Evolutionary conservation across 2,329 filamentous ascomycete species (phyloP).

Genomic region (Nannizziopsis arthrosporioides): DNA sequence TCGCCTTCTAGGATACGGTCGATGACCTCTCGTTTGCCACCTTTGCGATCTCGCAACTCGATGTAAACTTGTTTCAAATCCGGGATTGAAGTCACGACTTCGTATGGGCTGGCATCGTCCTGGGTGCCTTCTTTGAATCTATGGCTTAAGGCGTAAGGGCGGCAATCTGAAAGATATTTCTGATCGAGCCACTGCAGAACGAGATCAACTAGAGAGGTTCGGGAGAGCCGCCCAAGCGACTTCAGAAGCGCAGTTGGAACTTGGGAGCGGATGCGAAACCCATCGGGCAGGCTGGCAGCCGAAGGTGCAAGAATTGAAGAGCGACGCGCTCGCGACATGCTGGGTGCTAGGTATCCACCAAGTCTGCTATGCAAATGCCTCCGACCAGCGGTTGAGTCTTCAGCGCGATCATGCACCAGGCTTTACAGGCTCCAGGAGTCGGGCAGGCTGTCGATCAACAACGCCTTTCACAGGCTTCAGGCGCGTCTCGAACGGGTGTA

Average conservation of each 20-base stretch:
- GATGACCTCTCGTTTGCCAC: constrained; percentile 43
- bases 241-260: constrained; percentile 52
- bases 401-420: too few relatives aligned
- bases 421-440: too few relatives aligned
- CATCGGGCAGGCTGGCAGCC: constrained; percentile 58
- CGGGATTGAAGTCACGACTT: constrained; percentile 52
- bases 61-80: constrained; percentile 56
- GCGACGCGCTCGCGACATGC: constrained; percentile 14
- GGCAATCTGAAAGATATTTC: constrained; percentile 47
- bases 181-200: constrained; percentile 67
- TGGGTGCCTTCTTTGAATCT: constrained; percentile 40
- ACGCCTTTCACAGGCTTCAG: neutral
- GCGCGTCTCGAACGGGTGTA: neutral
- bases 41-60: constrained; percentile 45
- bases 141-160: constrained; percentile 42
- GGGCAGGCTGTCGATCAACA: too few relatives aligned
- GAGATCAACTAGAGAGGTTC: constrained; percentile 58
- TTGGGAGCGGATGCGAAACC: constrained; percentile 54
- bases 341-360: too few relatives aligned
- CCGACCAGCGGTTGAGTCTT: neutral
- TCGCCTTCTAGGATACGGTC: constrained; percentile 47
- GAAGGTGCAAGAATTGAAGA: constrained; percentile 47
- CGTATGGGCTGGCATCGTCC: constrained; percentile 55
- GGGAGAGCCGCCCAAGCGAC: constrained; percentile 57
- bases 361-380: neutral